Conservation (phyloP, 768 basidiomycete species). For the Thelephora ganbajun region DNA sequence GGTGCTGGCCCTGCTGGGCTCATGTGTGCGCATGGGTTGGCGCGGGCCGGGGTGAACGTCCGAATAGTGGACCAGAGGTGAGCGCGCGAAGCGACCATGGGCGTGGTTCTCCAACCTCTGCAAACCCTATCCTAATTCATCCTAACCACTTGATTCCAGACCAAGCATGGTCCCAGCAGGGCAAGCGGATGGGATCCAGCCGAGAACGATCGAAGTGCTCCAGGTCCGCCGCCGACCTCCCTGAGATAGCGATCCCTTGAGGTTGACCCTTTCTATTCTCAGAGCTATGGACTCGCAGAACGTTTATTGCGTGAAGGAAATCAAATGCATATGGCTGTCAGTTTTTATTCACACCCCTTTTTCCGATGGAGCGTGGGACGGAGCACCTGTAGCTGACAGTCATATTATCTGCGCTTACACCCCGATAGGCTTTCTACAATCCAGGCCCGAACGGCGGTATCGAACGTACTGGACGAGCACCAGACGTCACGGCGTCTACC, state of each 20-base stretch:
- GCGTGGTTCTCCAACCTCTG: not conserved
- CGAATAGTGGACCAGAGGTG: constrained; percentile 28
- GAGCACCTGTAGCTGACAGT: not conserved
- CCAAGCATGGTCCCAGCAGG: constrained; percentile 26
- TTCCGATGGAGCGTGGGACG: not conserved
- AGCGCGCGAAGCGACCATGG: not conserved
- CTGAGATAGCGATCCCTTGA: not conserved
- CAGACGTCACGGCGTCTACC: constrained; percentile 45
- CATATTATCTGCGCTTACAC: not conserved
- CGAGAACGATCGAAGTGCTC: constrained; percentile 38
- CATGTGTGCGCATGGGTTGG: constrained; percentile 29
- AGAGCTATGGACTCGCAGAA: constrained; percentile 73
- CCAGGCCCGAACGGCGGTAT: constrained; percentile 47
- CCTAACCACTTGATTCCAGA: constrained; percentile 11
- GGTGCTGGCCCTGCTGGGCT: constrained; percentile 30
- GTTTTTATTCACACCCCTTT: too few species aligned
- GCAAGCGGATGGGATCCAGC: constrained; percentile 43
- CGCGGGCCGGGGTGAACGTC: constrained; percentile 21
- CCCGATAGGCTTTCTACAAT: constrained; percentile 57
- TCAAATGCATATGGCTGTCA: constrained; percentile 56
- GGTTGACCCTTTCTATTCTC: not conserved
- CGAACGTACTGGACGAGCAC: constrained; percentile 48
- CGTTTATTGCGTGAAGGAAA: constrained; percentile 47
- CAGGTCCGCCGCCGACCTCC: constrained; percentile 17
- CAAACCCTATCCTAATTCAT: too few species aligned